A percentile compares a stretch with the other conserved stretches of the same genome.
Evolutionary conservation across 1,284 basidiomycete species (phyloP).

Genomic region (Malassezia obtusa): DNA sequence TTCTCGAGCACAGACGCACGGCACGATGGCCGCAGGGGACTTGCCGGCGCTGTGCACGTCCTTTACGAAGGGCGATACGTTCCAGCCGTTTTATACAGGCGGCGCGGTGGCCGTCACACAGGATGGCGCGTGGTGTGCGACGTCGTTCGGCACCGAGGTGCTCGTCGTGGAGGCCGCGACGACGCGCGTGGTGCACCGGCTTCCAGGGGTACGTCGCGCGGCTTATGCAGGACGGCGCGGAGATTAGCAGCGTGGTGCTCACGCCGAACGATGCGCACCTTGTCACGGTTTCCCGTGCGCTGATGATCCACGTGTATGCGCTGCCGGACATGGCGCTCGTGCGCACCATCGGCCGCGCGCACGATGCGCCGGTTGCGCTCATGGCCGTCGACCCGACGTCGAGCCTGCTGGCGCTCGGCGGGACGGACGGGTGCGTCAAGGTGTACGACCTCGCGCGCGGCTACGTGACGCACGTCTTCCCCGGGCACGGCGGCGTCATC

Average conservation of each 20-base stretch:
- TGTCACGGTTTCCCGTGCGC: slow-evolving; percentile 52
- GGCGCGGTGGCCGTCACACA: slow-evolving; percentile 60
- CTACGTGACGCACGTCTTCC: slow-evolving; percentile 86
- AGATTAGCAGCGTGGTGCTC: slow-evolving; percentile 52
- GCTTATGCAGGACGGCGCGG: slow-evolving; percentile 52
- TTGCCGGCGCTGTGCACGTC: slow-evolving; percentile 24
- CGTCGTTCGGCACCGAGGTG: slow-evolving; percentile 76
- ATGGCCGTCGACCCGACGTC: slow-evolving; percentile 68
- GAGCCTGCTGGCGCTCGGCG: slow-evolving; percentile 83
- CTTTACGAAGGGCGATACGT: slow-evolving; percentile 21
- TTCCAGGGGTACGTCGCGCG: slow-evolving; percentile 18
- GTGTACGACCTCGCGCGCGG: slow-evolving; percentile 85
- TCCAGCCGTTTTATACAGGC: slow-evolving; percentile 46
- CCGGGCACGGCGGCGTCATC: slow-evolving; percentile 81
- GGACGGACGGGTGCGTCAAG: slow-evolving; percentile 90
- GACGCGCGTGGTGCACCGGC: slow-evolving; percentile 57
- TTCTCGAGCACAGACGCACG: slow-evolving; percentile 10
- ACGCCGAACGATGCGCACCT: slow-evolving; percentile 47
- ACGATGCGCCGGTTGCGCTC: slow-evolving; percentile 85
- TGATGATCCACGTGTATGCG: slow-evolving; percentile 52
- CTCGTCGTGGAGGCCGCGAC: slow-evolving; percentile 68
- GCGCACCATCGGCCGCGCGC: slow-evolving; percentile 69
- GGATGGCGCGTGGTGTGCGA: slow-evolving; percentile 71
- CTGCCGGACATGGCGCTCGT: slow-evolving; percentile 51
- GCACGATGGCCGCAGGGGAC: neutral